Evolutionary conservation across 352 stramenopile genomes (phyloP).

Genomic region (Detonula confervacea): DNA sequence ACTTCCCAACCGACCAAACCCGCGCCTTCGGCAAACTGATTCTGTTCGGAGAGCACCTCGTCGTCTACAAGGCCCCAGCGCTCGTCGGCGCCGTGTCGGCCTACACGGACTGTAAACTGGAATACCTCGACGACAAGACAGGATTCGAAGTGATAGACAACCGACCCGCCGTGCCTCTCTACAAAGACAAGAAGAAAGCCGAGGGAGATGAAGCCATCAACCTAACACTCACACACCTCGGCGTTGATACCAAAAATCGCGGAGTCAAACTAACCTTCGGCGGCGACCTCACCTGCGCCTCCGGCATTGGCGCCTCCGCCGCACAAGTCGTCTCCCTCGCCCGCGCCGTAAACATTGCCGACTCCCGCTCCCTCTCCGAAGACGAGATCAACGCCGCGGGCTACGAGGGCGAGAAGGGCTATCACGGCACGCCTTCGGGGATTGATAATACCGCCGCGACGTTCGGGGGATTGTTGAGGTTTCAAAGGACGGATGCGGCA

Average conservation of each 20-base stretch:
- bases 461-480: slow-evolving; percentile 82
- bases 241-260: slow-evolving; percentile 58
- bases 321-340: slow-evolving; percentile 82
- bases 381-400: slow-evolving; percentile 85
- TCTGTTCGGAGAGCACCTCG: slow-evolving; percentile 86
- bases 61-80: slow-evolving; percentile 85
- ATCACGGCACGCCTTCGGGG: slow-evolving; percentile 85
- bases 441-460: slow-evolving; percentile 87
- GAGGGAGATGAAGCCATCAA: slow-evolving; percentile 75
- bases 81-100: slow-evolving; percentile 81
- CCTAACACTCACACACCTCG: slow-evolving; percentile 80
- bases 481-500: slow-evolving; percentile 79
- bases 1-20: slow-evolving; percentile 56
- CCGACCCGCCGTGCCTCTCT: slow-evolving; percentile 79
- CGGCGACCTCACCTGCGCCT: slow-evolving; percentile 78
- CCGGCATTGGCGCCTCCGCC: slow-evolving; percentile 81
- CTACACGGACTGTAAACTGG: slow-evolving; percentile 78
- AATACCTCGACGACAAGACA: slow-evolving; percentile 54
- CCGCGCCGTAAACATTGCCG: slow-evolving; percentile 70
- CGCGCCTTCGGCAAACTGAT: slow-evolving; percentile 85
- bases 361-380: slow-evolving; percentile 66
- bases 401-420: slow-evolving; percentile 86
- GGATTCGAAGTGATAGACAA: slow-evolving; percentile 81
- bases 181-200: slow-evolving; percentile 84
- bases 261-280: slow-evolving; percentile 79